Evolutionary conservation across 306 rosid genomes (phyloP), one percentile per base, ranked within the genome.

Genomic region (Dryas drummondii): DNA sequence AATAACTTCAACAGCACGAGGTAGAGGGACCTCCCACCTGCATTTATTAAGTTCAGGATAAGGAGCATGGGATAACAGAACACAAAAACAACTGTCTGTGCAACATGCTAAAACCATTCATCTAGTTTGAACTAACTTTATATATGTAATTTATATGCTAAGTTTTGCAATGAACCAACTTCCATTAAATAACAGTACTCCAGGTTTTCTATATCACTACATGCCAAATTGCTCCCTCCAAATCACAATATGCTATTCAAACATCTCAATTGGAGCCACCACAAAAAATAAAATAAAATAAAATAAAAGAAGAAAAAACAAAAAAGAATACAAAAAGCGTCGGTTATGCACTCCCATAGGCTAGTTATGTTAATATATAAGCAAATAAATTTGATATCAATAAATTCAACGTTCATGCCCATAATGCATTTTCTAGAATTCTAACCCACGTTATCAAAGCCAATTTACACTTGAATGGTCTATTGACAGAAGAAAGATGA

Each of bases 21-120:
- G 97, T 82, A 83, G 86, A 79, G 97, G 97, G 82, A 94, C 89
- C 80, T 94, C 97, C 99, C 99, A 94, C 48, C 98, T 94, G 87
- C 81, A 84, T 82, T 85, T 82, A 53, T 71, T 59, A 73, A 66
- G 60, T 50, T 74, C 59, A 72, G 52, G 74, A 74, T 72, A 71
- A 79, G 53, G 60, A 73, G 76, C 65, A 78, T 46, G 71, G 84
- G 76, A 79, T 74, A 52, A 45, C 49, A 72, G 64, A 40, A 17
- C 58, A 60, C 19, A 45, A 47, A 55, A 9, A 7, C 17, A 10
- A 37, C 11, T n/a, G 15, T 46, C 71, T 16, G 22, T 67, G 74
- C 9, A 60, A 71, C 56, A 48, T 17, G 57, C 56, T 47, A 47
- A 26, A 27, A 14, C 8, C 66, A 60, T 32, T 60, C 14, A 32